Conservation (phyloP, 2,329 filamentous ascomycete species). For the Exophiala lecanii-corni region DNA sequence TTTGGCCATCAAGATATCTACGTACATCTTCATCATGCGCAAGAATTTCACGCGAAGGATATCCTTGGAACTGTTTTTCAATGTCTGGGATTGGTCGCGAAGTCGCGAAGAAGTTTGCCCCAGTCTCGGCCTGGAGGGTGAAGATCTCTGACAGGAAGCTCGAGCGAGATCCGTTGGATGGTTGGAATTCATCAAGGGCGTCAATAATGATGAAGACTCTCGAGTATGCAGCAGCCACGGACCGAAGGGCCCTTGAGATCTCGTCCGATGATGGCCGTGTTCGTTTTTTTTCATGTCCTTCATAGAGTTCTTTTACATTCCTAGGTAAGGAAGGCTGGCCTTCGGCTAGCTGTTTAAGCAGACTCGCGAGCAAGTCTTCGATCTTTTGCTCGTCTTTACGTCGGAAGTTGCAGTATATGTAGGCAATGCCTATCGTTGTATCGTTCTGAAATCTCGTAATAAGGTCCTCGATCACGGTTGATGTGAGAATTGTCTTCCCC, state of each 20-base stretch:
- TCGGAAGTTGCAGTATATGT: slow-evolving; percentile 46
- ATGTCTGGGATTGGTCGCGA: slow-evolving; percentile 31
- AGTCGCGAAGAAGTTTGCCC: slow-evolving; percentile 31
- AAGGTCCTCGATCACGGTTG: slow-evolving; percentile 42
- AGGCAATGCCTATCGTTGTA: slow-evolving; percentile 36
- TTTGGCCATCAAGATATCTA: slow-evolving; percentile 10
- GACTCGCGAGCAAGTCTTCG: slow-evolving; percentile 5
- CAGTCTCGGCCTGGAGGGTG: slow-evolving; percentile 20
- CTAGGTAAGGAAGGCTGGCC: slow-evolving; percentile 8
- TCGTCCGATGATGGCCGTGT: slow-evolving; percentile 27
- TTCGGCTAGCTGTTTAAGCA: slow-evolving; percentile 10
- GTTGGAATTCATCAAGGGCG: slow-evolving; percentile 32
- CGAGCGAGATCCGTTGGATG: slow-evolving; percentile 6
- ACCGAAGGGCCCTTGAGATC: slow-evolving; percentile 19
- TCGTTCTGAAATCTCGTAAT: slow-evolving; percentile 22
- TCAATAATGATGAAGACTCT: slow-evolving; percentile 30
- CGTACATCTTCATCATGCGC: slow-evolving; percentile 24
- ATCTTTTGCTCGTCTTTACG: slow-evolving; percentile 35
- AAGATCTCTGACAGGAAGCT: slow-evolving; percentile 26
- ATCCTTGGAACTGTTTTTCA: slow-evolving; percentile 19
- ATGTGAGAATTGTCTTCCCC: slow-evolving; percentile 46
- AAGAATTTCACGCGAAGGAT: slow-evolving; percentile 29
- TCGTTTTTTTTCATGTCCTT: slow-evolving; percentile 18
- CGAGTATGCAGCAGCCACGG: slow-evolving; percentile 21
- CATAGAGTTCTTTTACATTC: slow-evolving; percentile 26